Percentiles rank a stretch among this genome's conserved stretches.
These are phyloP conservation scores for Catharanthus roseus DNA, from an alignment of 257 asterid genomes.

Conservation along the genomic window DNA sequence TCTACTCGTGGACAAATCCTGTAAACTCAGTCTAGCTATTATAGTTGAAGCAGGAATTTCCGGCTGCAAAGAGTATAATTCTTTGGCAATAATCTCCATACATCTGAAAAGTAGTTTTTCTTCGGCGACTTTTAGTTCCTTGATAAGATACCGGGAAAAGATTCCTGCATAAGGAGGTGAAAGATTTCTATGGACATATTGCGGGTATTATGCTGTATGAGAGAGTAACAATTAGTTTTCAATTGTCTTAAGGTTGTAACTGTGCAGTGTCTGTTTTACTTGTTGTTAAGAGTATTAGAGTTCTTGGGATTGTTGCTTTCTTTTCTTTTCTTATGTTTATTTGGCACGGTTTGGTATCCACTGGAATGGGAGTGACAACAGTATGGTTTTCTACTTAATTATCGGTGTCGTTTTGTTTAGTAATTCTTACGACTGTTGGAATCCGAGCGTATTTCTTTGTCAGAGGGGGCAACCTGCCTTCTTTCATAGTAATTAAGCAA, in stretches of 20 bases:
- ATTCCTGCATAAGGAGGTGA: not conserved
- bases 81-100: constrained; percentile 1
- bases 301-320: too few species aligned
- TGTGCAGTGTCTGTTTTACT: not conserved
- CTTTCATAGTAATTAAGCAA: too few species aligned
- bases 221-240: not conserved
- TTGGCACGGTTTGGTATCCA: too few species aligned
- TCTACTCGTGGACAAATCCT: not conserved
- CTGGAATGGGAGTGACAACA: too few species aligned
- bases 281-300: too few species aligned
- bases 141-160: not conserved
- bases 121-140: constrained; percentile 1
- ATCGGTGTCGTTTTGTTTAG: too few species aligned
- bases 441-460: too few species aligned
- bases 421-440: too few species aligned
- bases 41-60: constrained; percentile 11
- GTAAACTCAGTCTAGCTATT: not conserved
- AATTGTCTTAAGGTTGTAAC: not conserved
- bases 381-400: too few species aligned
- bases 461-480: too few species aligned
- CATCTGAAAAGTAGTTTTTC: not conserved
- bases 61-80: constrained; percentile 9
- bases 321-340: too few species aligned
- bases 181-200: constrained; percentile 5
- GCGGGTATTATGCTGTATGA: constrained; percentile 8